Base-by-base conservation (phyloP, 768 basidiomycete genomes). In the Megacollybia marginata region DNA sequence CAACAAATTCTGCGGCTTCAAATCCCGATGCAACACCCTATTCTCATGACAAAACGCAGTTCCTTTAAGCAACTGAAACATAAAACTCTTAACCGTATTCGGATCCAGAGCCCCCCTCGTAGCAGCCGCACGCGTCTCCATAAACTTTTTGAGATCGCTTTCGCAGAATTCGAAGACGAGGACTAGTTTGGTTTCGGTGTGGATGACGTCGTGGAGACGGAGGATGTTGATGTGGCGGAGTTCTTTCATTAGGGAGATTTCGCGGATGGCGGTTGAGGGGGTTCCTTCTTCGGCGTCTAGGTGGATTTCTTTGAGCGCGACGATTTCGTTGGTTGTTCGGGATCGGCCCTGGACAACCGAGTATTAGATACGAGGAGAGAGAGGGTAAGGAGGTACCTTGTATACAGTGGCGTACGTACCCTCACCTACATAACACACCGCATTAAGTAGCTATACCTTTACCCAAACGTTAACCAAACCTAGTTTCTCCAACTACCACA, bases 111-210 rank as follows among this genome's bases (percentile, higher is more conserved):
- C 93, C 48, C 96, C 93, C 40, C 93, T 82, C 56, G n/a, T n/a
- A n/a, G n/a, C n/a, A n/a, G 97, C 93, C 48, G 96, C 96, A 58
- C 96, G 86, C 33, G 89, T 86, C 65, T 99, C 96, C 96, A 99
- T 99, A 67, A 96, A 98, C 64, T 92, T 92, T 69, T 99, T 99
- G 44, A 99, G 76, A 69, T 99, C 96, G 67, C 94, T 90, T 59
- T 99, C 96, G 67, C 93, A 96, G 64, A 82, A 98, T 69, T 99
- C 96, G 66, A 98, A 99, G 57, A 99, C 94, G 51, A 99, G 87
- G 54, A 97, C 88, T 44, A 99, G 84, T 59, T 98, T 97, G 9
- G 91, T 89, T n/a, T n/a, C n/a, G n/a, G n/a, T n/a, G n/a, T n/a
- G n/a, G n/a, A n/a, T n/a, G n/a, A n/a, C n/a, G n/a, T 69, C 96